Evolutionary conservation across 305 asterid species (phyloP), one percentile per base, ranked within the genome.

Genomic region (Fraxinus albicans): DNA sequence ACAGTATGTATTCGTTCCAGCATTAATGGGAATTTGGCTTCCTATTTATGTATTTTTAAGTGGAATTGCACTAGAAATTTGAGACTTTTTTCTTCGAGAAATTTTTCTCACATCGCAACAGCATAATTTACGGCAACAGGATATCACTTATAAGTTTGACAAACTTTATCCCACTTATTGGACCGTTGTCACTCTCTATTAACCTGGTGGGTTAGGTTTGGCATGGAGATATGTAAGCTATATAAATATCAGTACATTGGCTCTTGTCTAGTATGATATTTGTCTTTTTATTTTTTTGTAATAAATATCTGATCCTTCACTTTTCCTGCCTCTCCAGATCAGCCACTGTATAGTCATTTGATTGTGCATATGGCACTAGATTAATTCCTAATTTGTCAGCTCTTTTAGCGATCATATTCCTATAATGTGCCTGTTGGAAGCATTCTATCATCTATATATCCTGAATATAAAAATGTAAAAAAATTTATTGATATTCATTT

Each of bases 1-100:
- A 82, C 86, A 93, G 98, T 96, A 91, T 79, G 91, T 82, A 50
- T 78, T 72, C 85, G 31, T 74, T 76, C 47, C 29, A 21, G 53
- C 76, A 58, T 29, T 29, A 65, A 33, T 73, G 70, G 60, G 73
- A 77, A 58, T 58, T 38, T 8, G 31, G 34, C 33, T 78, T 8
- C 73, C 53, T 36, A 67, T 2, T 21, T 42, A 78, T 21, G 2
- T 33, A 29, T 31, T 19, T 70, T 38, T 85, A 53, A 44, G 69
- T 58, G 70, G 58, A 75, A 72, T 8, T 42, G 5, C 80, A 29
- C 6, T 8, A 34, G 34, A 19, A 73, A 44, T 38, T 79, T 65
- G 47, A 27, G 73, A 63, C 58, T 40, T 40, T 8, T 77, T 55
- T 73, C 75, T 55, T 42, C 47, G 78, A 47, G 69, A 79, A 76